Base-by-base conservation (phyloP, 768 basidiomycete genomes). In the Calocera viscosa region DNA sequence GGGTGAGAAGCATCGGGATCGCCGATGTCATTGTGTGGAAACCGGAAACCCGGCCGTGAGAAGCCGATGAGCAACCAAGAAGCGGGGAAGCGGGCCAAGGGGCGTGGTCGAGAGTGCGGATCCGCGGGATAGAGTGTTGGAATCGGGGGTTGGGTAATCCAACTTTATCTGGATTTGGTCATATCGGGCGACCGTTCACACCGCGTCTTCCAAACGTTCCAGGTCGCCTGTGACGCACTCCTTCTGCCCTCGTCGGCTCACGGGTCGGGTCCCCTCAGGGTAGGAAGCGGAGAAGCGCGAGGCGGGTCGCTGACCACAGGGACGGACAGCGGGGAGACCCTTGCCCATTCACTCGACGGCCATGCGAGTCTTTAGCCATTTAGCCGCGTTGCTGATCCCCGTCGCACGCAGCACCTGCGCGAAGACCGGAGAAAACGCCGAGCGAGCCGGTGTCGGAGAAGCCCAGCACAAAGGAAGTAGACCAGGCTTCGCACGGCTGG, bases 341-440 rank as follows among this genome's bases (percentile, higher is more conserved):
- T 47, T 5, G 19, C 19, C 16, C 24, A 47, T 47, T 47, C 43
- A 47, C 8, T 60, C 53, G 2, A 8, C 7, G 43, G 8, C 24
- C 19, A 7, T 3, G 43, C 8, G 26, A 60, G 53, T 60, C 53
- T 60, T 60, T 60, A 60, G 22, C 53, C 53, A 26, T 32, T 60
- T 60, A 60, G 14, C 53, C 53, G 53, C 43, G 24, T 17, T 19
- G 19, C 30, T 7, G 49, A 38, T 38, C 35, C 35, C 14, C 7
- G 7, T 14, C 16, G 30, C 53, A 26, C n/a, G n/a, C n/a, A n/a
- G n/a, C n/a, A n/a, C n/a, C 30, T 32, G 53, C 30, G 26, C 11
- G 53, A 60, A 60, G 53, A 60, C 53, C 53, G 53, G 53, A 60
- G 53, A 60, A 60, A 60, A 60, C 53, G 53, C 53, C 53, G 53